Conservation (phyloP, 2,329 filamentous ascomycete genomes). For the Neoarthrinium moseri region DNA sequence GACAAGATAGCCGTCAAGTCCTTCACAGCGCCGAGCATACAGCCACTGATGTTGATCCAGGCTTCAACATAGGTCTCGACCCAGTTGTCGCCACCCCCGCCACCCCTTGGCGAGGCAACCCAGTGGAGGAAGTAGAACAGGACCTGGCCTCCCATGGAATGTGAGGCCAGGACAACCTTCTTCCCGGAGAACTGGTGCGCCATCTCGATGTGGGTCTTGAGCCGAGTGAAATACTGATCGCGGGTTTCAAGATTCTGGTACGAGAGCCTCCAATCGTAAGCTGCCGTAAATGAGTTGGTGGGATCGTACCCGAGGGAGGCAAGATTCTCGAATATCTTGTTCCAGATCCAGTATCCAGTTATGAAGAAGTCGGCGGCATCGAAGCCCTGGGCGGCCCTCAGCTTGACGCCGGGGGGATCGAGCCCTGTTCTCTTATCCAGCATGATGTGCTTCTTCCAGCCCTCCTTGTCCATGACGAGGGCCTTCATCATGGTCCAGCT, state of each 20-base stretch:
- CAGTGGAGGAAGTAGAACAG: slow-evolving; percentile 81
- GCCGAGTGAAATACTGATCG: slow-evolving; percentile 89
- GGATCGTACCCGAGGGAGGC: slow-evolving; percentile 96
- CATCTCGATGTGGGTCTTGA: slow-evolving; percentile 89
- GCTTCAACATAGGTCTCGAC: slow-evolving; percentile 87
- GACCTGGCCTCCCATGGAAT: slow-evolving; percentile 98
- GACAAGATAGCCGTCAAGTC: slow-evolving; percentile 87
- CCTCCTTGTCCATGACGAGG: slow-evolving; percentile 85
- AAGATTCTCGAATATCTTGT: slow-evolving; percentile 95
- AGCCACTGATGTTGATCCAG: slow-evolving; percentile 98
- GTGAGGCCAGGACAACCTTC: slow-evolving; percentile 84
- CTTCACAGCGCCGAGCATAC: slow-evolving; percentile 94
- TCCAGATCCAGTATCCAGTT: slow-evolving; percentile 97
- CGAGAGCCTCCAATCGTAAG: slow-evolving; percentile 89
- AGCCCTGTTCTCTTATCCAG: slow-evolving; percentile 87
- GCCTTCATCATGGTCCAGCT: slow-evolving; percentile 99
- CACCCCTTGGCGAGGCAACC: slow-evolving; percentile 77
- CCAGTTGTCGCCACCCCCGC: slow-evolving; percentile 81
- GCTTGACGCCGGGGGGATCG: slow-evolving; percentile 85
- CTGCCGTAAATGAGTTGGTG: slow-evolving; percentile 66
- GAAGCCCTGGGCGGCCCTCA: slow-evolving; percentile 92
- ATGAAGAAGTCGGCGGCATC: slow-evolving; percentile 97
- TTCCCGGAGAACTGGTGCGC: slow-evolving; percentile 69
- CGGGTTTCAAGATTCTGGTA: slow-evolving; percentile 86
- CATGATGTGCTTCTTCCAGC: slow-evolving; percentile 97